Evolutionary conservation across 2,329 filamentous ascomycete genomes (phyloP).

Genomic region (Colletotrichum coccodes): DNA sequence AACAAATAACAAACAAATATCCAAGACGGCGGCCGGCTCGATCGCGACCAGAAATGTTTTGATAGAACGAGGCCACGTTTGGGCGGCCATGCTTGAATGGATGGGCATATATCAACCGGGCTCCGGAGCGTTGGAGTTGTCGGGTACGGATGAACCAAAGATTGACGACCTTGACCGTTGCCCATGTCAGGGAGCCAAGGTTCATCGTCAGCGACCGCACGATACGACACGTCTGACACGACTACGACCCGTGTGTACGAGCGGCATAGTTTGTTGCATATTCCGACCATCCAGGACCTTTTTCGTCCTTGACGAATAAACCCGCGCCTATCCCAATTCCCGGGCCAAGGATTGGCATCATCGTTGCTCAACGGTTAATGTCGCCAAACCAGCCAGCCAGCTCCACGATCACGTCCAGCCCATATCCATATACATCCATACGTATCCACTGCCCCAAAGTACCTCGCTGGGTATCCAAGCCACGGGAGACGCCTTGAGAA

Average conservation of each 20-base stretch:
- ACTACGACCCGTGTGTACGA: background rate
- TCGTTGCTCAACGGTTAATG: background rate
- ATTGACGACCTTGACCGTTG: background rate
- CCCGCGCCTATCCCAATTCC: background rate
- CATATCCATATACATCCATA: background rate
- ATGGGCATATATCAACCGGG: background rate
- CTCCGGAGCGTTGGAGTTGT: background rate
- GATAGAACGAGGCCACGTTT: background rate
- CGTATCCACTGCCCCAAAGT: background rate
- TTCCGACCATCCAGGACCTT: too few relatives aligned
- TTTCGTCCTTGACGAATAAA: background rate
- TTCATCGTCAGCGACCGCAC: background rate
- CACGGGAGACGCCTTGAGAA: conserved; percentile 4
- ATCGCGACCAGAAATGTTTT: background rate
- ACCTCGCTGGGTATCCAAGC: background rate
- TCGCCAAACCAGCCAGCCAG: background rate
- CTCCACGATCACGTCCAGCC: too few relatives aligned
- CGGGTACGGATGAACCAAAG: too few relatives aligned
- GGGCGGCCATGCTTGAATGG: background rate
- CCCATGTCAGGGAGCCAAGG: background rate
- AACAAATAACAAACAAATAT: background rate
- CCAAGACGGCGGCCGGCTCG: background rate
- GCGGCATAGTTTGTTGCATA: background rate
- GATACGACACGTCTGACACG: background rate
- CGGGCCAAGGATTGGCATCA: background rate